Percentiles rank a stretch among this genome's conserved stretches.
phyloP scores from a whole-genome alignment of 2,329 filamentous ascomycete genomes.

The Fusarium sarcochroum region DNA sequence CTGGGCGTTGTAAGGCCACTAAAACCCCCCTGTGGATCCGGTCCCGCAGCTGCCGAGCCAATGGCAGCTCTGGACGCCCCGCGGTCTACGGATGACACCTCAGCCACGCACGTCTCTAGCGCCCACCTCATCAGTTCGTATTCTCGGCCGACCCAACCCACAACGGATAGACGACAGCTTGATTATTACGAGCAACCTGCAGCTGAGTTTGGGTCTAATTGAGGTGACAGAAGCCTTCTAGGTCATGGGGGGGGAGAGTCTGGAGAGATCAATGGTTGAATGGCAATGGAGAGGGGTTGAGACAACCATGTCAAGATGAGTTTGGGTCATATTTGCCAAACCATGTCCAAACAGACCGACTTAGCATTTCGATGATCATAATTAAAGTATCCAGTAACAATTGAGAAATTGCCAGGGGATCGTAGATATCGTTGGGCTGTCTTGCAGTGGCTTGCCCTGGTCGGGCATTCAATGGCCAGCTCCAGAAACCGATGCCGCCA shows the following conservation, averaged over 20 bases:
- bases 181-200: constrained; percentile 32
- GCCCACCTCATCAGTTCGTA: constrained; percentile 50
- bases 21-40: constrained; percentile 29
- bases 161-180: constrained; percentile 23
- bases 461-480: constrained; percentile 16
- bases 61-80: constrained; percentile 15
- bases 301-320: background rate
- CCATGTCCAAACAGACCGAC: background rate
- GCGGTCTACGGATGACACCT: constrained; percentile 36
- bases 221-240: background rate
- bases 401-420: constrained; percentile 3
- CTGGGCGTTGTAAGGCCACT: constrained; percentile 14
- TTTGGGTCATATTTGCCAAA: background rate
- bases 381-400: background rate
- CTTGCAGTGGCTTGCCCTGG: constrained; percentile 20
- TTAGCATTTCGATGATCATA: background rate
- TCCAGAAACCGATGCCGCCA: constrained; percentile 35
- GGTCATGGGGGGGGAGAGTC: background rate
- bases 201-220: constrained; percentile 20
- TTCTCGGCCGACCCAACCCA: constrained; percentile 41
- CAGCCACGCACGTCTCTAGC: constrained; percentile 41
- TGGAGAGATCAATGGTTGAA: constrained; percentile 5
- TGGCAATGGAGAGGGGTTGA: constrained; percentile 5
- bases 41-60: constrained; percentile 33
- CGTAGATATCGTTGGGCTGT: constrained; percentile 15